Conservation (phyloP, 768 basidiomycete genomes). For the Kondoa malvinella region DNA sequence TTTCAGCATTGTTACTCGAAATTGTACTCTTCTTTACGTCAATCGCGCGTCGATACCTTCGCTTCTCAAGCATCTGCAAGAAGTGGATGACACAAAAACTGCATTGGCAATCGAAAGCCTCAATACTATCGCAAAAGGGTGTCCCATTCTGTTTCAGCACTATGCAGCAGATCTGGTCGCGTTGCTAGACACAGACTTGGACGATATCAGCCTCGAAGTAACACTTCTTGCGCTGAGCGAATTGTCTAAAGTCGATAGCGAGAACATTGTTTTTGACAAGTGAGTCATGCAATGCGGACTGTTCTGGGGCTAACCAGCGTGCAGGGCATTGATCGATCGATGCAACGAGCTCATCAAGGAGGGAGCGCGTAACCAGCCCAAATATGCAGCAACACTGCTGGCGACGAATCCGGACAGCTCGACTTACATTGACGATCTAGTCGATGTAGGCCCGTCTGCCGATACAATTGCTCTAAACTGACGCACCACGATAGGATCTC, state of each 20-base stretch:
- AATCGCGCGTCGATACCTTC: conserved; percentile 74
- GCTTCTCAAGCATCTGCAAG: conserved; percentile 44
- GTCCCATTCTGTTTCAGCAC: not conserved
- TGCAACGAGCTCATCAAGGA: conserved; percentile 7
- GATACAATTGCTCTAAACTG: not conserved
- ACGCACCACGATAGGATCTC: conserved; percentile 42
- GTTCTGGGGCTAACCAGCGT: not conserved
- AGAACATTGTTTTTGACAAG: not conserved
- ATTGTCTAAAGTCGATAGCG: conserved; percentile 10
- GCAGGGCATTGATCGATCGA: not conserved
- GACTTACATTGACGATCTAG: conserved; percentile 22
- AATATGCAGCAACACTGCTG: conserved; percentile 26
- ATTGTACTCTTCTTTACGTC: conserved; percentile 52
- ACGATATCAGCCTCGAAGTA: not conserved
- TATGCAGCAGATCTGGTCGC: not conserved
- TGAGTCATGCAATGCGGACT: not conserved
- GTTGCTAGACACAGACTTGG: not conserved
- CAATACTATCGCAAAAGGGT: not conserved
- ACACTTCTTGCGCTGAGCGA: conserved; percentile 9
- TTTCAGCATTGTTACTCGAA: conserved; percentile 52
- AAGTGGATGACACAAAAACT: conserved; percentile 36
- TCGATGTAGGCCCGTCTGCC: conserved; percentile 11
- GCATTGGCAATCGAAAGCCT: not conserved
- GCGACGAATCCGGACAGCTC: conserved; percentile 15
- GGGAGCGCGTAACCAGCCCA: conserved; percentile 17